Percentiles rank a stretch among this genome's conserved stretches.
Conservation (phyloP, 371 early-diverging fungal genomes). For the Apophysomyces sp. region DNA sequence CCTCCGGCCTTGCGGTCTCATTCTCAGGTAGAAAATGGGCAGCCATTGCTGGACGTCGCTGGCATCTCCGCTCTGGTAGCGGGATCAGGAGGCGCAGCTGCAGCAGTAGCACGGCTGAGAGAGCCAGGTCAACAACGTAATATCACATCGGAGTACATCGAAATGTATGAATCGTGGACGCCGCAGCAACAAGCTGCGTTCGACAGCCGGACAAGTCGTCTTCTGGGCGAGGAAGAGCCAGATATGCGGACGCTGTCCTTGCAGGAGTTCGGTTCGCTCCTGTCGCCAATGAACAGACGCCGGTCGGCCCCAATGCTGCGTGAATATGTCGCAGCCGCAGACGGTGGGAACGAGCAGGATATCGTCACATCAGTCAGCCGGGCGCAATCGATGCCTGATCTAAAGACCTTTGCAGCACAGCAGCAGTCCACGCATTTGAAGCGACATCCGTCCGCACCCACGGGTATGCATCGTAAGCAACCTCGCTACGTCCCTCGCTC, state of each 20-base stretch:
- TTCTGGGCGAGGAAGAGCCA: background rate
- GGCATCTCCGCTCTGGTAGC: background rate
- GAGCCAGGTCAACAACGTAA: background rate
- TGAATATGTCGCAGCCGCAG: background rate
- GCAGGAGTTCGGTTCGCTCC: background rate
- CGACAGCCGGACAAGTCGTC: background rate
- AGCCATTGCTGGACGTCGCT: background rate
- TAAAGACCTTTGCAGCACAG: background rate
- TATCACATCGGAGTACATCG: background rate
- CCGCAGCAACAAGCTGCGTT: background rate
- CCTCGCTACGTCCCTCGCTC: background rate
- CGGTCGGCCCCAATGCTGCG: background rate
- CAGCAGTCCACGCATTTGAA: background rate
- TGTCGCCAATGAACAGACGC: background rate
- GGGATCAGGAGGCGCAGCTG: background rate
- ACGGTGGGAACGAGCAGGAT: background rate
- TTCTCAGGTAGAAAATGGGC: background rate
- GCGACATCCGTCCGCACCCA: background rate
- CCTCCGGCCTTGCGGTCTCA: background rate
- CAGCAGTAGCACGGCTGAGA: background rate
- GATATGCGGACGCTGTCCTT: background rate
- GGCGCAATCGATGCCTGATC: background rate
- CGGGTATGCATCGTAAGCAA: background rate
- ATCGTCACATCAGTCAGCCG: background rate
- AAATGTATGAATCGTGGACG: slow-evolving; percentile 5